Evolutionary conservation across 768 basidiomycete genomes (phyloP), one percentile per base, ranked within the genome.

Genomic region (Asterophora lycoperdoides): DNA sequence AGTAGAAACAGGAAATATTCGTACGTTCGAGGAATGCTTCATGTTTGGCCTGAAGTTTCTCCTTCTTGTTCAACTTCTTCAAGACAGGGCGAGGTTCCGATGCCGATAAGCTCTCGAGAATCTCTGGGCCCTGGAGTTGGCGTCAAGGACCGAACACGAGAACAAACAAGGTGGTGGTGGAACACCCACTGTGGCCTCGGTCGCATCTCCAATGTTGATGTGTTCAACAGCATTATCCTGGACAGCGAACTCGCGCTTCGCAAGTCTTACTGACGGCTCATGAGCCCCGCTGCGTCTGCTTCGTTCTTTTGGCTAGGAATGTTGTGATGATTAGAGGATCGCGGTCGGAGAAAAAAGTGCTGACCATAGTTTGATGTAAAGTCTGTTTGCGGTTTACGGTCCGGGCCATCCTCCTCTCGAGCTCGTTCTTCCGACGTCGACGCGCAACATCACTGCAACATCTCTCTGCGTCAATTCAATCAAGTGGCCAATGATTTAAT

Each of bases 11-110:
- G 20, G 15, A 48, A 29, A 34, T 2, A 17, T 13, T 40, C 71
- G 32, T 55, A 87, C 88, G 80, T 69, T 82, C 73, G 37, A 89
- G 60, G 56, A 91, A 85, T 3, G 80, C 73, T 53, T 86, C 80
- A 42, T 80, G 81, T 62, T 83, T 89, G 46, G 79, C 55, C 14
- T 76, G 72, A 45, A 78, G 77, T 62, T 83, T 89, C 49, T 78
- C 81, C 60, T 84, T 89, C 66, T 91, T 91, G 52, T 65, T 78
- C 41, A 71, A 51, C 66, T 91, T 91, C 53, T 65, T 78, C 41
- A 71, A 51, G 63, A 54, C 14, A 41, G 51, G 18, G 43, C 51
- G 19, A 55, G 47, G 15, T 51, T 69, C 66, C 10, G 58, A 32
- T 14, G 56, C 44, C 39, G 59, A 58, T 46, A 73, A 57, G 30